Evolutionary conservation across 805 yeast species (phyloP).

Genomic region (Metschnikowia bowlesiae): DNA sequence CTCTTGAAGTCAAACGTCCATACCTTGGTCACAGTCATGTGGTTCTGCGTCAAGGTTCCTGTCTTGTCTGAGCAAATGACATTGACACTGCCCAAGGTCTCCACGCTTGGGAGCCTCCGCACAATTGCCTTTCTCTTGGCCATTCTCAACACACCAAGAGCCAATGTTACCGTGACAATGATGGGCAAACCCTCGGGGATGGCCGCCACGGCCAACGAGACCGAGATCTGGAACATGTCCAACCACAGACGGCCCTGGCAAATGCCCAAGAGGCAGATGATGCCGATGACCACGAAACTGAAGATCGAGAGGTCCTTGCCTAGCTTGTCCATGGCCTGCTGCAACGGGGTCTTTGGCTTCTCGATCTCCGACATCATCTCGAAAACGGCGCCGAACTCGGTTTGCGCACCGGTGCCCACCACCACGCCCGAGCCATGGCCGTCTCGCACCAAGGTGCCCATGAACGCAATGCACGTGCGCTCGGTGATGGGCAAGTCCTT

Average conservation of each 20-base stretch:
- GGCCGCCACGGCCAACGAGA: constrained; percentile 97
- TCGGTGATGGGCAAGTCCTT: constrained; percentile 55
- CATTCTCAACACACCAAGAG: constrained; percentile 95
- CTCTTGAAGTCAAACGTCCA: constrained; percentile 67
- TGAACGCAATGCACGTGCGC: constrained; percentile 77
- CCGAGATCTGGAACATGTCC: constrained; percentile 97
- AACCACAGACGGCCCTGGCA: constrained; percentile 92
- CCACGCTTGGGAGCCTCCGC: constrained; percentile 89
- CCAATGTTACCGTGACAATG: constrained; percentile 95
- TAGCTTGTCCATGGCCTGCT: constrained; percentile 88
- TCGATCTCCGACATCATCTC: constrained; percentile 94
- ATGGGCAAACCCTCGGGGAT: constrained; percentile 98
- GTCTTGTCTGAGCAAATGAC: constrained; percentile 92
- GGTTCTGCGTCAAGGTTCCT: constrained; percentile 85
- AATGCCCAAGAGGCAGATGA: constrained; percentile 87
- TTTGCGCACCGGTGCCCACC: constrained; percentile 80
- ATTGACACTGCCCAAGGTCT: constrained; percentile 90
- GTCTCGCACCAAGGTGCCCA: constrained; percentile 96
- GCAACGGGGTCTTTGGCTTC: constrained; percentile 97
- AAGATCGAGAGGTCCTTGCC: constrained; percentile 86
- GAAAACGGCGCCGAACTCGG: constrained; percentile 93
- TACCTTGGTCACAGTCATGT: constrained; percentile 80
- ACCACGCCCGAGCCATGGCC: constrained; percentile 95
- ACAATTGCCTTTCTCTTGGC: constrained; percentile 93
- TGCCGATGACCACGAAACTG: constrained; percentile 82